Evolutionary conservation across 805 yeast species (phyloP).

Genomic region (Myxozyma kluyveri): DNA sequence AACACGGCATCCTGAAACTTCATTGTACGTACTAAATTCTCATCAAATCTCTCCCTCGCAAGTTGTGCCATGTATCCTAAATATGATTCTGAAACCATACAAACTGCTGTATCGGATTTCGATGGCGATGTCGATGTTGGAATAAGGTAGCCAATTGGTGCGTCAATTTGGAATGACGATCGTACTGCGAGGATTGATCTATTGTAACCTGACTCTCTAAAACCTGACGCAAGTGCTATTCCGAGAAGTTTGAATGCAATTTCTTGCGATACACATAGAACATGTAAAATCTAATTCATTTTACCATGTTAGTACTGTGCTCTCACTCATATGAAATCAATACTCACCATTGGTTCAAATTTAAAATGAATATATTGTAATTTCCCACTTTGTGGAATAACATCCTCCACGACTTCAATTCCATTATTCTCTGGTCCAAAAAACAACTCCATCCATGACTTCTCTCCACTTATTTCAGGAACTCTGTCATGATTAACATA

Average conservation of each 20-base stretch:
- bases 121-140: too few species aligned
- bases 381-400: not conserved
- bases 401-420: not conserved
- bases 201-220: constrained; percentile 84
- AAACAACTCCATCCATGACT: constrained; percentile 34
- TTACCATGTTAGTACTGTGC: too few species aligned
- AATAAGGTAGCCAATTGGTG: constrained; percentile 64
- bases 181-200: constrained; percentile 76
- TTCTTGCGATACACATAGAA: constrained; percentile 63
- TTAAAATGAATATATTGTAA: constrained; percentile 64
- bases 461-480: not conserved
- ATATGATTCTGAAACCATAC: constrained; percentile 54
- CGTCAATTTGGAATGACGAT: constrained; percentile 68
- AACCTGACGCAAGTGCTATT: constrained; percentile 79
- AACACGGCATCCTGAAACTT: constrained; percentile 10
- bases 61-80: constrained; percentile 52
- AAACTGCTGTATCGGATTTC: constrained; percentile 1
- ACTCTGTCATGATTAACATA: constrained; percentile 65
- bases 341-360: constrained; percentile 64
- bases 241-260: constrained; percentile 63
- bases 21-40: constrained; percentile 58
- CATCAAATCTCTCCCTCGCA: constrained; percentile 61
- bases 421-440: constrained; percentile 33
- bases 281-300: constrained; percentile 65
- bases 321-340: too few species aligned